A percentile compares a stretch with the other conserved stretches of the same genome.
Conservation (phyloP, 306 rosid species). For the Rosa chinensis region DNA sequence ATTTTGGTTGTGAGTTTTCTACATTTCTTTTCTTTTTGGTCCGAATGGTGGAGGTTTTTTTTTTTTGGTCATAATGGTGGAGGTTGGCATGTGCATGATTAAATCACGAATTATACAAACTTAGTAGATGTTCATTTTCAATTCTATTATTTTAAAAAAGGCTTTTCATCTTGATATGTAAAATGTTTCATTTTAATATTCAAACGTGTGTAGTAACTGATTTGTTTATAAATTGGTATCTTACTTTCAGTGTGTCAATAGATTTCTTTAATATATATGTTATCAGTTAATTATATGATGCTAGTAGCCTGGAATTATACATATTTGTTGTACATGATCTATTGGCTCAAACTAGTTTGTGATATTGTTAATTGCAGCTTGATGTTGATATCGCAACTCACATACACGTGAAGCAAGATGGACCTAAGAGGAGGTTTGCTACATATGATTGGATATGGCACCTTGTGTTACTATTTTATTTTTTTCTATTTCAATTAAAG, state of each 20-base stretch:
- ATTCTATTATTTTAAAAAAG: too few species aligned
- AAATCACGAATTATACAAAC: neutral
- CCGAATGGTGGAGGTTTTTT: too few species aligned
- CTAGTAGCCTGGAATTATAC: neutral
- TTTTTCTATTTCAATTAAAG: neutral
- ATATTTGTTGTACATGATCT: neutral
- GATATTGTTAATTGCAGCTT: slow-evolving; percentile 49
- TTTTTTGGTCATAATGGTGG: neutral
- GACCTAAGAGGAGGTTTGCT: slow-evolving; percentile 86
- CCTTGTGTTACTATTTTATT: neutral
- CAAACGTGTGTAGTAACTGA: neutral
- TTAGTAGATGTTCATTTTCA: neutral
- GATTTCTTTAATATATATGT: neutral
- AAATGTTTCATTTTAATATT: neutral
- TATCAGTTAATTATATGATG: neutral
- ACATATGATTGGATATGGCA: slow-evolving; percentile 26
- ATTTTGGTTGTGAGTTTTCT: neutral
- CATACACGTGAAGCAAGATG: slow-evolving; percentile 80
- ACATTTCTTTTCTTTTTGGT: neutral
- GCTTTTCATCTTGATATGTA: neutral
- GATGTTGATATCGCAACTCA: slow-evolving; percentile 76
- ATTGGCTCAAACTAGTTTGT: neutral
- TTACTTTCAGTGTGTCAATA: neutral
- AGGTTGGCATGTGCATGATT: neutral
- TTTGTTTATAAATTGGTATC: neutral